A percentile compares a stretch with the other conserved stretches of the same genome.
Evolutionary conservation across 2,329 filamentous ascomycete genomes (phyloP).

Genomic region (Chaetomium globosum): DNA sequence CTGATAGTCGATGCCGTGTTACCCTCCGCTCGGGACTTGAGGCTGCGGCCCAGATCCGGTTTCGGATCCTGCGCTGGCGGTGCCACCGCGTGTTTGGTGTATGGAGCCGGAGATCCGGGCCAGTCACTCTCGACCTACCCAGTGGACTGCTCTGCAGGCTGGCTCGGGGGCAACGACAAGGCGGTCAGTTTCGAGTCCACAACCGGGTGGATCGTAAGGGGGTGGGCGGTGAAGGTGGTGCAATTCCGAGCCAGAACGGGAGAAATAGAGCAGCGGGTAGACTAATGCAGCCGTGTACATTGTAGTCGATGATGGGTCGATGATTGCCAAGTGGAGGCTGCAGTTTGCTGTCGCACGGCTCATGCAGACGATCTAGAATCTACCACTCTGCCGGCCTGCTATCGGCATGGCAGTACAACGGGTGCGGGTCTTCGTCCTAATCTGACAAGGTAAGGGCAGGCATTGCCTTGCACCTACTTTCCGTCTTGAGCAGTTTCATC

Average conservation of each 20-base stretch:
- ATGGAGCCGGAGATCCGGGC: conserved; percentile 3
- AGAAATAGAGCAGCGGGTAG: conserved; percentile 8
- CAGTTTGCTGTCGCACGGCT: conserved; percentile 13
- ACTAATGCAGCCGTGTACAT: neutral
- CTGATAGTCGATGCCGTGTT: conserved; percentile 16
- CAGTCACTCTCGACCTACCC: too few relatives aligned
- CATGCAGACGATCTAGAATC: conserved; percentile 19
- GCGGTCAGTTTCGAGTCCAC: neutral
- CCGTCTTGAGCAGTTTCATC: neutral
- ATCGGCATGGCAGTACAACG: conserved; percentile 11
- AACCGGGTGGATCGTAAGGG: neutral
- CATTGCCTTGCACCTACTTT: neutral
- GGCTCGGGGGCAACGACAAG: neutral
- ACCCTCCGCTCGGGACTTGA: conserved; percentile 6
- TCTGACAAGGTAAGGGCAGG: neutral
- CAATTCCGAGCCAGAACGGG: neutral
- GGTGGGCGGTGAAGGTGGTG: conserved; percentile 5
- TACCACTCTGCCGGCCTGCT: conserved; percentile 15
- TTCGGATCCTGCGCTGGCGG: neutral
- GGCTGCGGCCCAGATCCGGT: conserved; percentile 10
- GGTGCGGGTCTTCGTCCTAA: neutral
- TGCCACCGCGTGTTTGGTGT: neutral
- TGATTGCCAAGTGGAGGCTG: conserved; percentile 3
- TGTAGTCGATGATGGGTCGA: neutral
- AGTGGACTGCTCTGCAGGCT: too few relatives aligned